Percentiles rank a stretch among this genome's conserved stretches.
Conservation (phyloP, 208 protist genomes). For the Leishmania amazonensis region DNA sequence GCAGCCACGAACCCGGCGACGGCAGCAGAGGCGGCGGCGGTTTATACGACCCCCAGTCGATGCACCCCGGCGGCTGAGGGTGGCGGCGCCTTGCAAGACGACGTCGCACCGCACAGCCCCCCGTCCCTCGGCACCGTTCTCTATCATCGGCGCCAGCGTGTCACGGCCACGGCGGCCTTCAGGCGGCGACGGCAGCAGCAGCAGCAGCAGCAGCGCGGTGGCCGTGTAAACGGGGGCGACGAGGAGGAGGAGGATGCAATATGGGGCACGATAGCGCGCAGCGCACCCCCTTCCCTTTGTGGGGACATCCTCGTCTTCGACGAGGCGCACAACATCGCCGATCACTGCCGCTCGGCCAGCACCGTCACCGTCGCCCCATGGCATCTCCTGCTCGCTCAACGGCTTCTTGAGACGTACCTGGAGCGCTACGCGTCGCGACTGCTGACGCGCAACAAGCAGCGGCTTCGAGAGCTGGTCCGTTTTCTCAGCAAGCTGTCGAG, state of each 20-base stretch:
- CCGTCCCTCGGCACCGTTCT: slow-evolving; percentile 25
- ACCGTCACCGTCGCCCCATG: slow-evolving; percentile 39
- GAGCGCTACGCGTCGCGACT: slow-evolving; percentile 77
- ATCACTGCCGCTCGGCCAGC: slow-evolving; percentile 90
- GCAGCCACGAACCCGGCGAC: slow-evolving; percentile 56
- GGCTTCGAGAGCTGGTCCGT: slow-evolving; percentile 78
- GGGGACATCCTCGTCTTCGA: slow-evolving; percentile 93
- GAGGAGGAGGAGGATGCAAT: slow-evolving; percentile 12
- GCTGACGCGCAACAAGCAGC: slow-evolving; percentile 86
- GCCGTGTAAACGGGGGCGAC: not conserved
- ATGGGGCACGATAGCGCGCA: slow-evolving; percentile 23
- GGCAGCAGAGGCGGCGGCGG: slow-evolving; percentile 34
- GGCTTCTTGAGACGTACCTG: slow-evolving; percentile 70
- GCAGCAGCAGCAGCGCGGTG: slow-evolving; percentile 1
- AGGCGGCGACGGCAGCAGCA: slow-evolving; percentile 7
- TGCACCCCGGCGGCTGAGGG: not conserved
- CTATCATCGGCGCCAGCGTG: slow-evolving; percentile 29
- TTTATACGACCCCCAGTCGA: not conserved
- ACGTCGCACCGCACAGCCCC: not conserved
- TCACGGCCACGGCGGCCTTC: slow-evolving; percentile 18
- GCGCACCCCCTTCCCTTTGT: slow-evolving; percentile 58
- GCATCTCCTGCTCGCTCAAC: slow-evolving; percentile 47
- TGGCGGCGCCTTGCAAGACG: not conserved
- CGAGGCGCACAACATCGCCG: slow-evolving; percentile 96
- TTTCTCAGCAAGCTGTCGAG: slow-evolving; percentile 52